Evolutionary conservation across 768 basidiomycete genomes (phyloP).

Genomic region (Dictyophora rubrovolvata): DNA sequence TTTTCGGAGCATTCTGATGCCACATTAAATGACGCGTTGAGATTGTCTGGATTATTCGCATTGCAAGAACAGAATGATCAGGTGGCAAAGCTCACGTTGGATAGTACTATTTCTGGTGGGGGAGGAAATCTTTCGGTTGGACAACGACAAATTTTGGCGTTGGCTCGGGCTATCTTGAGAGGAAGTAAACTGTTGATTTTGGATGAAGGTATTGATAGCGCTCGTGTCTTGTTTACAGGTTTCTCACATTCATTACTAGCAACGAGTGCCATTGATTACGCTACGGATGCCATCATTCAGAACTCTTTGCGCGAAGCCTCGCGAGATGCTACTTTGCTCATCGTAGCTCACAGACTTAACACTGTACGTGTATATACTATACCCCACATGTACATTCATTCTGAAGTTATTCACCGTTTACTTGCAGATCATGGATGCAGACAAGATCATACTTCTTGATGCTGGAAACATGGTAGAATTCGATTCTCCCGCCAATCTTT

Average conservation of each 20-base stretch:
- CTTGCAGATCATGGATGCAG: slow-evolving; percentile 43
- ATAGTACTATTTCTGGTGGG: slow-evolving; percentile 17
- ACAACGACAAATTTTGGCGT: slow-evolving; percentile 48
- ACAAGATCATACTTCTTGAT: slow-evolving; percentile 25
- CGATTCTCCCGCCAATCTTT: slow-evolving; percentile 26
- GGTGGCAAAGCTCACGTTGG: slow-evolving; percentile 23
- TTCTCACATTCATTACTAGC: background rate
- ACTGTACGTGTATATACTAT: slow-evolving; percentile 12
- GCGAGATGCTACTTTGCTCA: slow-evolving; percentile 27
- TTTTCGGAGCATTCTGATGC: slow-evolving; percentile 12
- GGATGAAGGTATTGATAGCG: slow-evolving; percentile 36
- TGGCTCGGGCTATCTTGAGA: slow-evolving; percentile 49
- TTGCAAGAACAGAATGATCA: slow-evolving; percentile 21
- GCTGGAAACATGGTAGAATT: slow-evolving; percentile 23
- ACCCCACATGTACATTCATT: slow-evolving; percentile 40
- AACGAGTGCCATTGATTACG: background rate
- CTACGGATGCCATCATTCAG: slow-evolving; percentile 29
- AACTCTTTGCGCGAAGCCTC: slow-evolving; percentile 24
- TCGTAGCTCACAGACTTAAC: slow-evolving; percentile 30
- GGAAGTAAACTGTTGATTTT: slow-evolving; percentile 46
- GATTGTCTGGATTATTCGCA: slow-evolving; percentile 2
- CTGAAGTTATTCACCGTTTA: slow-evolving; percentile 73
- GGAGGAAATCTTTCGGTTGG: slow-evolving; percentile 28
- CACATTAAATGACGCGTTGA: slow-evolving; percentile 10
- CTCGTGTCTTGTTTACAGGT: too few relatives aligned